Evolutionary conservation across 2,329 filamentous ascomycete genomes (phyloP), one percentile per base, ranked within the genome.

Genomic region (Fusarium penzigii): DNA sequence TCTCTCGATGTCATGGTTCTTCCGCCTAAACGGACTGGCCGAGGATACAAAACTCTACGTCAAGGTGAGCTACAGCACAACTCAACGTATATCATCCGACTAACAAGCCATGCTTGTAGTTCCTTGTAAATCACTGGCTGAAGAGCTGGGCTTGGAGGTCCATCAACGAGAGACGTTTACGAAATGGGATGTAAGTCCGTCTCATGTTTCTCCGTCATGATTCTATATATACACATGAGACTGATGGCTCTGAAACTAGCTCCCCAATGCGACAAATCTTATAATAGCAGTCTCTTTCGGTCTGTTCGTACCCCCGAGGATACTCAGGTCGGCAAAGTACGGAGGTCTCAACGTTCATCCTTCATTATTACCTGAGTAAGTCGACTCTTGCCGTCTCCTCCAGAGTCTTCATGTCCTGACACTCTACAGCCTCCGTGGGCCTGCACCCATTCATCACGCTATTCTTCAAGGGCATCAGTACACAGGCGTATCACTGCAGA

Each of bases 201-300:
- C n/a, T 36, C n/a, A 13, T 5, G 13, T 36, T 11, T 36, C 10
- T 36, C 32, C 20, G 17, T 20, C 17, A 40, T 12, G 14, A 14
- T 11, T 8, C 39, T 12, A 16, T 5, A 20, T 10, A 38, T 16
- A 14, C 3, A n/a, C 41, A 36, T 14, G 13, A 12, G 16, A 12
- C 46, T 29, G 42, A 55, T 63, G 34, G 55, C 29, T 42, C 17
- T 34, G 14, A 11, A 17, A 17, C 29, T 58, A 87, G 79, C 79
- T 86, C 34, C 86, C 87, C 0, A 65, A 68, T 41, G 66, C 75
- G 3, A 84, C 85, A 59, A 92, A 97, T 69, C 77, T 99, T 52
- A 82, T 99, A 61, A 78, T 97, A 42, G 92, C 92, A 44, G 94
- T 97, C 5, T 97, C 94, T 0, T 99, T 97, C 72, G 94, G 94